phyloP scores from a whole-genome alignment of 345 rosid genomes.

The Brassica incana region DNA sequence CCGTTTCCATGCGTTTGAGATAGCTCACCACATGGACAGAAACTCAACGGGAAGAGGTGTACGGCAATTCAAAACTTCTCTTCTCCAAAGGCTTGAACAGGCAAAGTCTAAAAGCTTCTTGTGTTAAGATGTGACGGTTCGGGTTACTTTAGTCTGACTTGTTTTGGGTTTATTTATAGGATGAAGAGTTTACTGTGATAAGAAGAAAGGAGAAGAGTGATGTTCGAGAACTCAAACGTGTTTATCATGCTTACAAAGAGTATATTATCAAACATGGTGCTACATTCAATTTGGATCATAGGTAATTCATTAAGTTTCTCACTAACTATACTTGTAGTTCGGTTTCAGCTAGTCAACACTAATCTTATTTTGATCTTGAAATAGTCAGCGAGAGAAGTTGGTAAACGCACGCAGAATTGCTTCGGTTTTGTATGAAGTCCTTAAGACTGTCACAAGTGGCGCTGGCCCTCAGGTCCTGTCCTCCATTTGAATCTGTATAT shows the following conservation, averaged over 20 bases:
- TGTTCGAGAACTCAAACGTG: constrained; percentile 74
- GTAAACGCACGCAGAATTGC: constrained; percentile 60
- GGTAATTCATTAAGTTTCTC: constrained; percentile 44
- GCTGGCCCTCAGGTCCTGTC: constrained; percentile 64
- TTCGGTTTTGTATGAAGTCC: constrained; percentile 71
- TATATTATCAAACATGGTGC: constrained; percentile 55
- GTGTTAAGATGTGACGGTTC: neutral
- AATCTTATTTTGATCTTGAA: constrained; percentile 4
- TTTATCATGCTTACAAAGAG: constrained; percentile 61
- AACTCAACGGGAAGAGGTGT: constrained; percentile 81
- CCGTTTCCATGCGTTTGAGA: constrained; percentile 80
- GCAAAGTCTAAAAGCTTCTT: constrained; percentile 38
- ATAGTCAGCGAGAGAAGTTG: constrained; percentile 60
- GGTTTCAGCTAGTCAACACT: constrained; percentile 10
- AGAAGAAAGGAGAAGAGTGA: constrained; percentile 61
- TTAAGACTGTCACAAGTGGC: constrained; percentile 56
- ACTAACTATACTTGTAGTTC: neutral
- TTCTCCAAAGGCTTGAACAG: constrained; percentile 81
- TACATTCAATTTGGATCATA: constrained; percentile 46
- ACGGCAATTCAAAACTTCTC: constrained; percentile 88
- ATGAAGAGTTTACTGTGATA: constrained; percentile 52
- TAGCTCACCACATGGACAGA: constrained; percentile 73
- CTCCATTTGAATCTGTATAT: neutral
- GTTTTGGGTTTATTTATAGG: constrained; percentile 49
- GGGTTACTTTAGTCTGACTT: constrained; percentile 9